These are phyloP conservation scores for Lentinus tigrinus DNA, from an alignment of 768 basidiomycete species.

Conservation along the genomic window DNA sequence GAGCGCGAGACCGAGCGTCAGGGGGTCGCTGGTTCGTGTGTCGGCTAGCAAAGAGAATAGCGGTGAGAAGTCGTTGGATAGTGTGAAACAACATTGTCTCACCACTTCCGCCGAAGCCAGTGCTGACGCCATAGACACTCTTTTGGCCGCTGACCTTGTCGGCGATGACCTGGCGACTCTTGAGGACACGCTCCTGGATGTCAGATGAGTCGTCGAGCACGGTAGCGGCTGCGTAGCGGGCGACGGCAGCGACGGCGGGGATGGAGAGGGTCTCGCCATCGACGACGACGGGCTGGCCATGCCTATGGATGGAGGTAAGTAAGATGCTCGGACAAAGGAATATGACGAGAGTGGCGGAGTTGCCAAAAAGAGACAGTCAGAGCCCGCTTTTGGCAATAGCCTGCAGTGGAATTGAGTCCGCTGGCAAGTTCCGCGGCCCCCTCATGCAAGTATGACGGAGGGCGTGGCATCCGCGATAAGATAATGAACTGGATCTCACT, in stretches of 20 bases:
- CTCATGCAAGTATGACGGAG: not conserved
- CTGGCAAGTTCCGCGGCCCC: constrained; percentile 1
- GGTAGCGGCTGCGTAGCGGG: constrained; percentile 59
- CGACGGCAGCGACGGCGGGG: constrained; percentile 73
- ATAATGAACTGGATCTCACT: constrained; percentile 37
- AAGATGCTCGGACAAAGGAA: too few species aligned
- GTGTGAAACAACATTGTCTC: constrained; percentile 4
- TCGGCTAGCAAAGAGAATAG: constrained; percentile 49
- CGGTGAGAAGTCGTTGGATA: constrained; percentile 13
- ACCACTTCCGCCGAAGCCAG: constrained; percentile 87
- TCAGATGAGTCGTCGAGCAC: constrained; percentile 47
- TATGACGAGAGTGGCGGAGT: not conserved
- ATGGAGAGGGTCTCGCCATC: constrained; percentile 74
- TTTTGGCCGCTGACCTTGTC: constrained; percentile 65
- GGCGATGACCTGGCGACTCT: constrained; percentile 61
- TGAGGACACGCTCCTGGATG: constrained; percentile 53
- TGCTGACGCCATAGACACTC: constrained; percentile 83
- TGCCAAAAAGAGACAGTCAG: not conserved
- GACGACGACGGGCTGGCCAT: constrained; percentile 60
- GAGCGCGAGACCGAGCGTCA: constrained; percentile 77
- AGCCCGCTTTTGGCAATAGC: too few species aligned
- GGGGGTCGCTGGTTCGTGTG: constrained; percentile 73
- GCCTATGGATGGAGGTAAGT: constrained; percentile 35
- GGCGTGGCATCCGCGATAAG: not conserved
- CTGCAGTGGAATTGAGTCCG: too few species aligned